Conservation (phyloP, 1,284 basidiomycete species). For the Coniferiporia sulphurascens region DNA sequence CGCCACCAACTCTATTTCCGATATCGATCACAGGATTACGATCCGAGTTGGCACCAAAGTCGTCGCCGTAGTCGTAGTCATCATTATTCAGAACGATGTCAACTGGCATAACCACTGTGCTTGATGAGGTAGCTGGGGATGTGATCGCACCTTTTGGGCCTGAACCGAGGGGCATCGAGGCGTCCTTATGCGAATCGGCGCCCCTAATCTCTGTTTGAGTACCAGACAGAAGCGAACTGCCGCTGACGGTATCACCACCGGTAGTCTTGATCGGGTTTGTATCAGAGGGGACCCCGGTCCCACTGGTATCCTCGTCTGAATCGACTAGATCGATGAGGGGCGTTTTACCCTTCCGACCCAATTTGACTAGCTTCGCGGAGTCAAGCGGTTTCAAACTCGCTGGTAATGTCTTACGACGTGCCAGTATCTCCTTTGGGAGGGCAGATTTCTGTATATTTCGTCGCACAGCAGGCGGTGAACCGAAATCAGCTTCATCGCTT, state of each 20-base stretch:
- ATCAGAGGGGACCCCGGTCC: too few species aligned
- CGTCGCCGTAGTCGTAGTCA: too few species aligned
- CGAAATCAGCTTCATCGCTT: not conserved
- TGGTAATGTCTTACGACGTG: not conserved
- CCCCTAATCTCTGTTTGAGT: too few species aligned
- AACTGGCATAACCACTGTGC: not conserved
- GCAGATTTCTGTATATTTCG: not conserved
- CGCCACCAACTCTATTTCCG: not conserved
- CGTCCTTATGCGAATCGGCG: too few species aligned
- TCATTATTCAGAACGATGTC: not conserved
- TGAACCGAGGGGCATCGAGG: not conserved
- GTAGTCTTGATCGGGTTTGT: too few species aligned
- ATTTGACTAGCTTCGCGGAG: not conserved
- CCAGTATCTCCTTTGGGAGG: not conserved
- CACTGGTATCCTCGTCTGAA: not conserved
- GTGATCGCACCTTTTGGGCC: not conserved
- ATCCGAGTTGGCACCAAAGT: not conserved
- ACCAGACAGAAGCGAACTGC: too few species aligned
- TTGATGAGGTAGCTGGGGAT: not conserved
- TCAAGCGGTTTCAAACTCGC: not conserved
- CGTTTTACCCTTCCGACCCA: not conserved
- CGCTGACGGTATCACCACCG: too few species aligned
- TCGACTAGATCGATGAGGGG: not conserved
- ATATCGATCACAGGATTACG: not conserved
- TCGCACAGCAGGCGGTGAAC: conserved; percentile 3